Base-by-base conservation (phyloP, 371 early-diverging fungal genomes). In the Apophysomyces variabilis region DNA sequence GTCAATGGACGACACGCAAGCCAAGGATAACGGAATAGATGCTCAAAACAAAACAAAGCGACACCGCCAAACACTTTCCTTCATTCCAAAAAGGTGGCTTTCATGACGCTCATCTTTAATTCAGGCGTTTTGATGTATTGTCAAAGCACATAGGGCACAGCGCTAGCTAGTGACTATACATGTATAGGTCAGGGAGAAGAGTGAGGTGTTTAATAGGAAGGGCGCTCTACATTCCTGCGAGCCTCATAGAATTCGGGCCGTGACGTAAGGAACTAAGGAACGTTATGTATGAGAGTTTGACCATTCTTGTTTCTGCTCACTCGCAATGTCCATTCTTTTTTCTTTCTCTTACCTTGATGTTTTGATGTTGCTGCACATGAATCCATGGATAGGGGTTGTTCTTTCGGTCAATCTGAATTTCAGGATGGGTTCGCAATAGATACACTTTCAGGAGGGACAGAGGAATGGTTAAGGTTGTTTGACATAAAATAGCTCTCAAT, bases 341-440 rank as follows among this genome's bases (percentile, higher is more conserved):
- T 39, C 38, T 54, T n/a, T 38, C 32, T 7, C 62, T 62, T 75
- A 82, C 74, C 78, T 82, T 82, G 46, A 77, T 77, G 57, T 79
- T 79, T 50, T 79, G 61, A 58, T 82, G 78, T 57, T 82, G 82
- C 65, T 82, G 63, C 26, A 82, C 74, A 18, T 67, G 74, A 46
- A 73, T 65, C 82, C 82, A 82, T 62, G 82, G 82, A 43, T 70
- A 69, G 37, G 81, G 81, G 66, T 79, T 79, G 50, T 79, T 79
- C 66, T 77, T 75, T 39, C 72, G 72, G 61, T 82, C 79, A 57
- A 82, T 68, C n/a, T 75, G 69, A 38, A 82, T 77, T 58, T 82
- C 82, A 64, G 82, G 82, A 66, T 82, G 82, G 13, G 77, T 81
- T 57, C 66, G 68, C 45, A 81, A 67, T 62, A 81, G 61, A 47